Evolutionary conservation across 2,329 filamentous ascomycete genomes (phyloP), one percentile per base, ranked within the genome.

Genomic region (Fusarium continuum): DNA sequence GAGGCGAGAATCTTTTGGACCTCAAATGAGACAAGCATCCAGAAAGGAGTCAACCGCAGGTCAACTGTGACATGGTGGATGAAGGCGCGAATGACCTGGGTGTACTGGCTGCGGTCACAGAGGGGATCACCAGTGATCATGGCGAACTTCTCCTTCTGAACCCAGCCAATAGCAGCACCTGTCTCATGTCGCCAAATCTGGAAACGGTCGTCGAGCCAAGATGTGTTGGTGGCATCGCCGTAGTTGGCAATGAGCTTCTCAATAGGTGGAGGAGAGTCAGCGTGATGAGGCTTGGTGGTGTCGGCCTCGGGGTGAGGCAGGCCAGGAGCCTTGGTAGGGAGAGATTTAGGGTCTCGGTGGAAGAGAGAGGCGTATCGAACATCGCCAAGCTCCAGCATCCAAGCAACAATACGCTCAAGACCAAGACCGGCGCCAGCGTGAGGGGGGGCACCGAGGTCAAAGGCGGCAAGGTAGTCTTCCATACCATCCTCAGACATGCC

Each of bases 231-330:
- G 3, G 93, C 92, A 76, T 97, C 93, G 61, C 93, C 93, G 69
- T 97, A 97, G 76, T 97, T 97, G 72, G 92, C 92, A 74, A 97
- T 93, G 35, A 97, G 87, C 73, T 96, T 90, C 74, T 93, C 91
- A 6, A 97, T 75, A 0, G 91, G 83, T 46, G 93, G 93, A 49
- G 90, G 80, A 44, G 88, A 82, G 72, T 79, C 82, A 53, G 77
- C 82, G 66, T 77, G 66, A 10, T 77, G 77, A 40, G 74, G 73
- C 65, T 79, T 78, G 11, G 78, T 84, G 1, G 93, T 97, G 72
- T 93, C 93, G 7, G 93, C 91, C 67, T 96, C 91, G 4, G 92
- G 92, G 73, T 97, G 93, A 4, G 92, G 88, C n/a, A 97, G 82
- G 50, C 85, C 82, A 10, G 83, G 78, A 3, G 83, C 78, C 66